Percentiles rank a stretch among this genome's conserved stretches.
These are phyloP conservation scores for Oryza coarctata DNA, from an alignment of 176 grass and related monocot genomes.

Conservation along the genomic window DNA sequence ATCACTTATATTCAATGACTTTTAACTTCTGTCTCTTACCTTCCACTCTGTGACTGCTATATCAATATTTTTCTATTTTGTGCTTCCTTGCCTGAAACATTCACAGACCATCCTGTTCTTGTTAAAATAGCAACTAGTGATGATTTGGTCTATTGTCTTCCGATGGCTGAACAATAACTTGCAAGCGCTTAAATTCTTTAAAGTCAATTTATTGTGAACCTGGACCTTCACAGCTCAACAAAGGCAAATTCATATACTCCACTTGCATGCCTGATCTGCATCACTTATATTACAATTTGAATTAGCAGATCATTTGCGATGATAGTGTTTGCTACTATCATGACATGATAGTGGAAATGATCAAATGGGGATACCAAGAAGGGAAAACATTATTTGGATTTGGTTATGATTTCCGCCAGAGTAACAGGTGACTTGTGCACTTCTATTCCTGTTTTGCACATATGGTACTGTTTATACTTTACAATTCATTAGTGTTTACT, in stretches of 20 bases:
- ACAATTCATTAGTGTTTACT: not conserved
- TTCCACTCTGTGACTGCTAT: not conserved
- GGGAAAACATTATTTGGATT: slow-evolving; percentile 97
- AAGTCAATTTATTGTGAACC: slow-evolving; percentile 16
- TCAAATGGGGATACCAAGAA: slow-evolving; percentile 95
- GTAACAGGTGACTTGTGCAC: slow-evolving; percentile 63
- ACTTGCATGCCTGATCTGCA: slow-evolving; percentile 4
- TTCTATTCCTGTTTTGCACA: slow-evolving; percentile 2
- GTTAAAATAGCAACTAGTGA: not conserved
- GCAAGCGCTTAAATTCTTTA: not conserved
- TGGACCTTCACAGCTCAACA: not conserved
- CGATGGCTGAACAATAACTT: not conserved
- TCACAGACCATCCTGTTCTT: not conserved
- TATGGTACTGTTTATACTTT: not conserved
- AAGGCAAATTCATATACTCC: slow-evolving; percentile 1
- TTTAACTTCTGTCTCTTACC: not conserved
- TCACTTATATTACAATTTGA: slow-evolving; percentile 17
- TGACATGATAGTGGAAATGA: slow-evolving; percentile 98
- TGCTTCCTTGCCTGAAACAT: not conserved
- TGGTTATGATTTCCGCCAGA: slow-evolving; percentile 99
- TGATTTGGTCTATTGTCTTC: not conserved
- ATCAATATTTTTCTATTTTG: not conserved
- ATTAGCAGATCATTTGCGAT: slow-evolving; percentile 66
- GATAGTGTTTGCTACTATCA: slow-evolving; percentile 96
- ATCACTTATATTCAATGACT: not conserved